Percentiles rank a stretch among this genome's conserved stretches.
These are phyloP conservation scores for Fulvia fulva DNA, from an alignment of 2,329 filamentous ascomycete species.

Conservation along the genomic window DNA sequence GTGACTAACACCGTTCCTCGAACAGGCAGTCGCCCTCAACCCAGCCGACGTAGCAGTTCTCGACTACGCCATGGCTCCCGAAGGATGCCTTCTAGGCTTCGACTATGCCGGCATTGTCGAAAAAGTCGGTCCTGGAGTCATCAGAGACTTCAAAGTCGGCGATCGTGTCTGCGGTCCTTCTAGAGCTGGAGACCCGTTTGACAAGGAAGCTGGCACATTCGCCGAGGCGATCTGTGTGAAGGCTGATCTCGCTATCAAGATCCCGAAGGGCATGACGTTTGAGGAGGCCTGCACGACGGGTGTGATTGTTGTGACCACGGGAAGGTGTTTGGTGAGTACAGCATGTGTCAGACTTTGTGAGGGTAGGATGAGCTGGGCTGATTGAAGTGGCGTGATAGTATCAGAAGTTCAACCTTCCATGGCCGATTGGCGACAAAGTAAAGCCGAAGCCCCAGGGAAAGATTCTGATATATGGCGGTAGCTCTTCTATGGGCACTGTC, in stretches of 20 bases:
- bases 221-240: constrained; percentile 6
- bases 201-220: constrained; percentile 17
- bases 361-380: neutral
- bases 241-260: constrained; percentile 9
- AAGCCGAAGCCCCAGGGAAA: constrained; percentile 9
- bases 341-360: neutral
- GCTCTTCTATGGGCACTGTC: constrained; percentile 46
- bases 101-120: constrained; percentile 25
- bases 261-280: constrained; percentile 19
- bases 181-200: constrained; percentile 17
- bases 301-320: constrained; percentile 18
- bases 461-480: constrained; percentile 31
- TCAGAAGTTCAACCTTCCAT: constrained; percentile 2
- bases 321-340: constrained; percentile 15
- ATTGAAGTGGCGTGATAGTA: neutral
- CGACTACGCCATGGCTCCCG: constrained; percentile 14
- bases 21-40: constrained; percentile 35
- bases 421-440: neutral
- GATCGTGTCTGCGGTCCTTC: constrained; percentile 25
- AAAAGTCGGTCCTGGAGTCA: constrained; percentile 28
- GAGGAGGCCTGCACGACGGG: constrained; percentile 21
- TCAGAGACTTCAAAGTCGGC: constrained; percentile 21
- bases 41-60: constrained; percentile 36
- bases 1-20: too few species aligned
- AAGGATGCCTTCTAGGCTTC: constrained; percentile 25